Evolutionary conservation across 768 basidiomycete species (phyloP), one percentile per base, ranked within the genome.

Genomic region (Pulveroboletus sp.): DNA sequence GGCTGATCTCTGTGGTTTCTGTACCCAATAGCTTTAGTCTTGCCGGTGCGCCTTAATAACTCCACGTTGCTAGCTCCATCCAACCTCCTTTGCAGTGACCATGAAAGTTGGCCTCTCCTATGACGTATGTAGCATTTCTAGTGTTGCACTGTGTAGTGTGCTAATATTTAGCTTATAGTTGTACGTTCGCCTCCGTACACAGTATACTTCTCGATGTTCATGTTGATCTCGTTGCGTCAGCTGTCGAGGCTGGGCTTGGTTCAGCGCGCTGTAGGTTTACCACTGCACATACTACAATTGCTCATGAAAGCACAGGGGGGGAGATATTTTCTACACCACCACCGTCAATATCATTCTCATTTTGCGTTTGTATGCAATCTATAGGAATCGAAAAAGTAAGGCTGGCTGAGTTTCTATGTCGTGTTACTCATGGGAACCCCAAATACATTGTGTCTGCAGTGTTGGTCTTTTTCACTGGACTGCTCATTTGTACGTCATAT

Each of bases 281-380:
- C 24, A 18, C 15, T 1, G 26, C 28, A 24, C 15, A 2, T 24
- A 18, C 6, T 9, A n/a, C 28, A 32, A 2, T 14, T 38, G 8
- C 30, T 51, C 27, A 51, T 26, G 8, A 8, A 8, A 9, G 11
- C 8, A 5, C 36, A 51, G 50, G 39, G 45, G 17, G 18, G 50
- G 50, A 27, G 39, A 51, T 8, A 47, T 47, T 6, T 47, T 51
- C 30, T 51, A 40, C 39, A 47, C 45, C 13, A 51, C 8, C n/a
- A 21, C 35, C 18, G 50, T 51, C 8, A 51, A 51, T 15, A 10
- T 39, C 6, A 46, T 51, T 27, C 50, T 51, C 18, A 40, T 36
- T 8, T 15, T 51, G 39, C 43, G 50, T 9, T 35, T 51, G 8
- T 46, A 51, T 8, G 50, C 50, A 4, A 28, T 51, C 30, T 51